Evolutionary conservation across 306 rosid genomes (phyloP).

Genomic region (Malus sieversii): DNA sequence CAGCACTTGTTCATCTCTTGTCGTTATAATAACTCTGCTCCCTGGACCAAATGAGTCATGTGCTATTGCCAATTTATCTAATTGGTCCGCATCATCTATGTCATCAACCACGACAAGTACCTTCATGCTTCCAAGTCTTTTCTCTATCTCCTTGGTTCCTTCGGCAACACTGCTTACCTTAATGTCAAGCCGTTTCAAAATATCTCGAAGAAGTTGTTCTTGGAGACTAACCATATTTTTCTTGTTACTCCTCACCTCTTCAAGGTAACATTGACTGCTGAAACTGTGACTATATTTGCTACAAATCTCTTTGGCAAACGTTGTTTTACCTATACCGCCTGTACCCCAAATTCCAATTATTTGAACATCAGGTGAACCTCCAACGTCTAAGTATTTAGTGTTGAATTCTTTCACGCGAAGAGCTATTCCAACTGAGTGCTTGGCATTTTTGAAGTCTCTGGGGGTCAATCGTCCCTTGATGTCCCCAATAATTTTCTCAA

Average conservation of each 20-base stretch:
- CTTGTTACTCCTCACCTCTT: constrained; percentile 4
- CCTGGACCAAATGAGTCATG: constrained; percentile 5
- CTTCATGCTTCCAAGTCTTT: no score
- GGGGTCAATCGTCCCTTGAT: background rate
- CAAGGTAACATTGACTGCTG: background rate
- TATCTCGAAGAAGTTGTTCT: background rate
- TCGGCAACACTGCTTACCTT: no score
- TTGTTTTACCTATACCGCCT: no score
- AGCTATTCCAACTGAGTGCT: background rate
- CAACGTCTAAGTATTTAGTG: no score
- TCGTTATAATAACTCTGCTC: background rate
- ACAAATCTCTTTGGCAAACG: background rate
- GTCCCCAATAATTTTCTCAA: background rate
- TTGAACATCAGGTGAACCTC: no score
- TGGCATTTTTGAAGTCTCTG: background rate
- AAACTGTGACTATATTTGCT: background rate
- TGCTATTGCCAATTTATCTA: background rate
- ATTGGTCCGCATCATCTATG: no score
- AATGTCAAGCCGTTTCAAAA: background rate
- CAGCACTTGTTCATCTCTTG: background rate
- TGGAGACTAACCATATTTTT: no score
- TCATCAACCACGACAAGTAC: no score
- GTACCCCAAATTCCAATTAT: no score
- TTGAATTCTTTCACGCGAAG: background rate
- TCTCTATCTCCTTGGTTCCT: no score